Conservation (phyloP, 164 flowering plant species). For the Santalum album region DNA sequence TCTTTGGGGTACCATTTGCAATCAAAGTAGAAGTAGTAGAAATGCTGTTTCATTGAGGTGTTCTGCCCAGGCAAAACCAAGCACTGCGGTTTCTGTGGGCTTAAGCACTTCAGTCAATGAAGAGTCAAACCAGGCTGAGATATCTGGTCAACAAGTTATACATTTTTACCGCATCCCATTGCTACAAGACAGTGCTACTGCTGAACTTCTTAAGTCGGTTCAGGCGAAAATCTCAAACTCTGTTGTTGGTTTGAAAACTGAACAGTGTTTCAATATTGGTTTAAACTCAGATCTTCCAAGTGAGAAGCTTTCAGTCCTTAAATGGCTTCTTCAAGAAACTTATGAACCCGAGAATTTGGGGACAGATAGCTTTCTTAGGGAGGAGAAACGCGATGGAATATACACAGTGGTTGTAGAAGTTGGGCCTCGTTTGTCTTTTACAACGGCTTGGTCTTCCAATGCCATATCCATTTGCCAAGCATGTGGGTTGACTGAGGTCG, state of each 20-base stretch:
- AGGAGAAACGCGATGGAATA: slow-evolving; percentile 29
- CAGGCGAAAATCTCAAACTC: slow-evolving; percentile 55
- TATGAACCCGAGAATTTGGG: slow-evolving; percentile 79
- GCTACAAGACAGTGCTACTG: slow-evolving; percentile 53
- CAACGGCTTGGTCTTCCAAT: slow-evolving; percentile 96
- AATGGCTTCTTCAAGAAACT: slow-evolving; percentile 72
- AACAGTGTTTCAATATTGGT: slow-evolving; percentile 83
- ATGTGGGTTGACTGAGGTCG: slow-evolving; percentile 70
- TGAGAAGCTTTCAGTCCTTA: slow-evolving; percentile 53
- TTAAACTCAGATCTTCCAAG: slow-evolving; percentile 35
- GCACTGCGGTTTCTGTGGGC: slow-evolving; percentile 39
- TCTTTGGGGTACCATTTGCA: slow-evolving; percentile 25
- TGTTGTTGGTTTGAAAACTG: slow-evolving; percentile 69
- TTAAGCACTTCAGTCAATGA: slow-evolving; percentile 23
- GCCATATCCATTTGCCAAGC: slow-evolving; percentile 84
- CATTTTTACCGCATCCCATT: slow-evolving; percentile 74
- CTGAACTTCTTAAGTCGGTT: slow-evolving; percentile 56
- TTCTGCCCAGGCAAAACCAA: slow-evolving; percentile 18
- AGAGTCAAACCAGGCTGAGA: slow-evolving; percentile 6
- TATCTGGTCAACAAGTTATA: slow-evolving; percentile 30
- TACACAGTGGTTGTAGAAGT: slow-evolving; percentile 58
- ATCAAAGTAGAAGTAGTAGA: slow-evolving; percentile 7
- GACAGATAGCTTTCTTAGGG: slow-evolving; percentile 53
- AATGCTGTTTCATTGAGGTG: slow-evolving; percentile 18
- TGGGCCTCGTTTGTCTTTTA: slow-evolving; percentile 85